Percentiles rank a stretch among this genome's conserved stretches.
Evolutionary conservation across 371 early-diverging fungal genomes (phyloP).

Genomic region (Mortierella sp.): DNA sequence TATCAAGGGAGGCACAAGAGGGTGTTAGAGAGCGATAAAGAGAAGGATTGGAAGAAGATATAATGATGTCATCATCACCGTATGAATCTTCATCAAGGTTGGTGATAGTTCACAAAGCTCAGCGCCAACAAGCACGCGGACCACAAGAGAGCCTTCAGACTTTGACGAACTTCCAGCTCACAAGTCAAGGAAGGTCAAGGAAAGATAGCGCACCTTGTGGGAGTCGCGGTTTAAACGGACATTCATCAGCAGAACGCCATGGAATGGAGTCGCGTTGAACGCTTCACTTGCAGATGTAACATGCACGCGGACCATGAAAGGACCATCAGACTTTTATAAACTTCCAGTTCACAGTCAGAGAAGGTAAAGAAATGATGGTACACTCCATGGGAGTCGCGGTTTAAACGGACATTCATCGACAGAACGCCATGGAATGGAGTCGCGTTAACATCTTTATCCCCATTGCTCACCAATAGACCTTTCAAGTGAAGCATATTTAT

Average conservation of each 20-base stretch:
- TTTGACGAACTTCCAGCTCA: constrained; percentile 19
- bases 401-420: constrained; percentile 1
- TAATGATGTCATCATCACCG: constrained; percentile 6
- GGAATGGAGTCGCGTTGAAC: constrained; percentile 8
- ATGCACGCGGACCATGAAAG: constrained; percentile 15
- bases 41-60: neutral
- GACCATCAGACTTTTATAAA: neutral
- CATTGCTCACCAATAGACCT: neutral
- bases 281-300: constrained; percentile 12
- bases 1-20: neutral
- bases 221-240: too few species aligned
- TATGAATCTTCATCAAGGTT: constrained; percentile 9
- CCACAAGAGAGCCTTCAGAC: constrained; percentile 7
- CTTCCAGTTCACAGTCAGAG: constrained; percentile 28
- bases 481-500: too few species aligned
- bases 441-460: constrained; percentile 13
- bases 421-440: constrained; percentile 17
- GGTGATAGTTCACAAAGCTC: constrained; percentile 16
- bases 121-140: constrained; percentile 20
- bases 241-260: neutral
- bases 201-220: neutral
- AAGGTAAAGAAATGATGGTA: constrained; percentile 9
- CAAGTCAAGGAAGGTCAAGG: constrained; percentile 22
- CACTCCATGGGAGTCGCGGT: constrained; percentile 8
- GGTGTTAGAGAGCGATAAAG: neutral